Conservation (phyloP, 108 stramenopile genomes). For the Conticribra guillardii region DNA sequence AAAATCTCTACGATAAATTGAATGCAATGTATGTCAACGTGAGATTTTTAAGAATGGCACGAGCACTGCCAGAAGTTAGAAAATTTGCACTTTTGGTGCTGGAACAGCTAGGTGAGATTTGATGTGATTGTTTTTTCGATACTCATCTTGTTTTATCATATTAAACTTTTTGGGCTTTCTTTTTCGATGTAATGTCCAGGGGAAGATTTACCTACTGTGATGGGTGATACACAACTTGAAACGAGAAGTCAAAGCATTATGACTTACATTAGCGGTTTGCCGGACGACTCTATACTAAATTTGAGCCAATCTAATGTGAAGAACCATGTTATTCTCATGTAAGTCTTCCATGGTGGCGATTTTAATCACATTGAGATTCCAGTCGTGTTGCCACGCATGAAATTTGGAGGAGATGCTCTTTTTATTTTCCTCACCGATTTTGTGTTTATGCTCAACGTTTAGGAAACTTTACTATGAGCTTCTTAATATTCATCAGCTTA, state of each 20-base stretch:
- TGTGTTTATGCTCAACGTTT: no score
- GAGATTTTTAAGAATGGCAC: background rate
- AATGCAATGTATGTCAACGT: background rate
- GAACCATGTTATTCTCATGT: no score
- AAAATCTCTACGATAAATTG: conserved; percentile 22
- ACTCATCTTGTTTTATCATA: background rate
- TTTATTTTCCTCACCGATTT: no score
- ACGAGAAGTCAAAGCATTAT: background rate
- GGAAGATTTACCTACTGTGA: background rate
- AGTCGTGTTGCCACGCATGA: no score
- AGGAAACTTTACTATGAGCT: conserved; percentile 23
- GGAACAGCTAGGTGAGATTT: background rate
- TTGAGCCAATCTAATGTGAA: no score
- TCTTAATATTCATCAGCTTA: background rate
- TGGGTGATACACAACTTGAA: background rate
- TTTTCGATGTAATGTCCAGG: background rate
- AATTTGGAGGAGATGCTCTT: no score
- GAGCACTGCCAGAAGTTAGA: background rate
- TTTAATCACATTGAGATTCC: no score
- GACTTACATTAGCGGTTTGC: background rate
- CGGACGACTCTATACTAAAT: background rate
- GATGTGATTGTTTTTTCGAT: background rate
- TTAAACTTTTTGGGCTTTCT: background rate
- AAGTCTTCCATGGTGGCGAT: no score
- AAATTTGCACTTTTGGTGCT: background rate